Conservation (phyloP, 805 yeast species). For the Candida ponderosae region DNA sequence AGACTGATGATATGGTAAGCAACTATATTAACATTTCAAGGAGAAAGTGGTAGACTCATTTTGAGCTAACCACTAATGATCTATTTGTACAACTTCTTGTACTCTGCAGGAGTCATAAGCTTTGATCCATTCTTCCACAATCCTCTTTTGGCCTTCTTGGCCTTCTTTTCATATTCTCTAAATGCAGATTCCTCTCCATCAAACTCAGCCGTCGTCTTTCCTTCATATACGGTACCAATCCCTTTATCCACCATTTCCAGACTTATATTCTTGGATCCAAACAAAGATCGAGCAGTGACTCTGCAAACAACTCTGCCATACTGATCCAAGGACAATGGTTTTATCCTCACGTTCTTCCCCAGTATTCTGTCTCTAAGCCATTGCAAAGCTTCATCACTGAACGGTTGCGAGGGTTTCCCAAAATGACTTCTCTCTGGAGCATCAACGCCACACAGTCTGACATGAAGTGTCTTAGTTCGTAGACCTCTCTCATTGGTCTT, state of each 20-base stretch:
- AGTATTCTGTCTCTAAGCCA: slow-evolving; percentile 67
- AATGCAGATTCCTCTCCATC: slow-evolving; percentile 67
- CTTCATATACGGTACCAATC: slow-evolving; percentile 82
- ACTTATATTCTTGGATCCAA: slow-evolving; percentile 74
- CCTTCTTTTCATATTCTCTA: slow-evolving; percentile 48
- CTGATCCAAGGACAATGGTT: slow-evolving; percentile 80
- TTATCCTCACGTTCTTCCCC: slow-evolving; percentile 62
- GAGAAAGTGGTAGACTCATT: no score
- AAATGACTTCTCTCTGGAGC: slow-evolving; percentile 96
- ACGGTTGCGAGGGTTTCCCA: slow-evolving; percentile 90
- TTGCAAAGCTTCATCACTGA: slow-evolving; percentile 68
- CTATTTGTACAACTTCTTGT: slow-evolving; percentile 40
- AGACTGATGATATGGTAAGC: no score
- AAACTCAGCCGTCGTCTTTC: slow-evolving; percentile 73
- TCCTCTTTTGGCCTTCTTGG: slow-evolving; percentile 52
- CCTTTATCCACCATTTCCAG: slow-evolving; percentile 82
- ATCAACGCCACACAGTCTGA: slow-evolving; percentile 87
- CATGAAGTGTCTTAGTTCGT: slow-evolving; percentile 64
- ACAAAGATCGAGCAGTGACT: slow-evolving; percentile 37
- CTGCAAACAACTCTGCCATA: slow-evolving; percentile 83
- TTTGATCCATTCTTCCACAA: slow-evolving; percentile 62
- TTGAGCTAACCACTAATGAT: slow-evolving; percentile 4
- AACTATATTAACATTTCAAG: no score
- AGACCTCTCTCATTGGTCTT: slow-evolving; percentile 33
- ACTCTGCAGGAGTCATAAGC: slow-evolving; percentile 72